phyloP scores from a whole-genome alignment of 2,329 filamentous ascomycete species.

The Saccharata proteae region DNA sequence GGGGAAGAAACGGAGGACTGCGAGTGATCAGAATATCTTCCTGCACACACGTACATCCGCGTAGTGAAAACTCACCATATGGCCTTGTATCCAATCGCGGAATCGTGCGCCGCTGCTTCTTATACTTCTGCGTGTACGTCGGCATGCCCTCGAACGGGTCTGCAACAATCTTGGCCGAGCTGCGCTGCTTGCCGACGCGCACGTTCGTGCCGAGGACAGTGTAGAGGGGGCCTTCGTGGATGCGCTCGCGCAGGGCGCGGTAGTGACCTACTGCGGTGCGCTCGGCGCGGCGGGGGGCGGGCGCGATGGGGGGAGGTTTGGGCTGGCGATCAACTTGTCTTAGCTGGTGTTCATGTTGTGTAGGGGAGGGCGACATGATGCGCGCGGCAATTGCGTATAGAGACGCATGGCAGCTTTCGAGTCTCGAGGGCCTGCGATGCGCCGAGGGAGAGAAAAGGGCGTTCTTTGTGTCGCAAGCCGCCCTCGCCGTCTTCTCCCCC shows the following conservation, averaged over 20 bases:
- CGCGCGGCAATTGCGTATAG: not conserved
- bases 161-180: slow-evolving; percentile 28
- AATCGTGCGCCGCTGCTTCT: slow-evolving; percentile 42
- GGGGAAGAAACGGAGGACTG: slow-evolving; percentile 47
- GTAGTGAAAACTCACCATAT: slow-evolving; percentile 37
- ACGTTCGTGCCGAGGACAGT: slow-evolving; percentile 39
- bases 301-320: slow-evolving; percentile 8
- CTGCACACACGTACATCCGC: not conserved
- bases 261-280: slow-evolving; percentile 36
- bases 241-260: slow-evolving; percentile 39
- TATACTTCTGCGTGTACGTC: slow-evolving; percentile 47
- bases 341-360: slow-evolving; percentile 1
- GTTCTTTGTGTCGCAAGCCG: not conserved
- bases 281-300: slow-evolving; percentile 33
- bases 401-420: not conserved
- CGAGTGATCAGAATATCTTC: not conserved
- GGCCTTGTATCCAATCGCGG: slow-evolving; percentile 42
- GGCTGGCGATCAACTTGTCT: too few species aligned
- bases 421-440: not conserved
- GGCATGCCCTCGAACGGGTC: slow-evolving; percentile 52
- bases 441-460: not conserved
- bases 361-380: not conserved
- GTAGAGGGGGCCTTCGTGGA: slow-evolving; percentile 50
- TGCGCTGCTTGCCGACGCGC: slow-evolving; percentile 28
- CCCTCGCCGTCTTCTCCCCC: slow-evolving; percentile 11